Conservation (phyloP, 371 early-diverging fungal genomes). For the Rhizopus stolonifer region DNA sequence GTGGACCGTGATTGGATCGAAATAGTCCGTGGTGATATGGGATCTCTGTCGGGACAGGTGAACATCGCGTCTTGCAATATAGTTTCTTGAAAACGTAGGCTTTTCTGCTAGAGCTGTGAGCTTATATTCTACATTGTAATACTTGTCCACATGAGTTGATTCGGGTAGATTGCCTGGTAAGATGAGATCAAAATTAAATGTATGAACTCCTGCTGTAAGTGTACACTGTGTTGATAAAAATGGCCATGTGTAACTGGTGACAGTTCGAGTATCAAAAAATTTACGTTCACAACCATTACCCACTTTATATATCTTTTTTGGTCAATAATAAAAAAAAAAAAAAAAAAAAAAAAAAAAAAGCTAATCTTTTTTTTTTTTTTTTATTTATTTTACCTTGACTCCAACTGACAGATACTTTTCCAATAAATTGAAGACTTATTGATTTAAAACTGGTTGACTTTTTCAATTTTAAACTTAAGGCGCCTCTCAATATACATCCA, state of each 20-base stretch:
- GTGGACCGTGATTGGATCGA: conserved; percentile 29
- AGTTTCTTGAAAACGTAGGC: conserved; percentile 19
- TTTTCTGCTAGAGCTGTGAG: conserved; percentile 31
- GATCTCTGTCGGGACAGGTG: conserved; percentile 26
- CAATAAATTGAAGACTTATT: conserved; percentile 19
- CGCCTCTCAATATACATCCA: conserved; percentile 37
- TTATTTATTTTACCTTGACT: conserved; percentile 21
- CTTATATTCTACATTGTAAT: conserved; percentile 27
- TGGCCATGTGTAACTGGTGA: conserved; percentile 30
- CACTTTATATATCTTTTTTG: background rate
- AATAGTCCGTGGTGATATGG: conserved; percentile 6
- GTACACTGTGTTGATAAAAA: conserved; percentile 21
- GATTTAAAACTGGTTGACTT: conserved; percentile 25
- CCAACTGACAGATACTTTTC: conserved; percentile 27
- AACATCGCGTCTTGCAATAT: conserved; percentile 15
- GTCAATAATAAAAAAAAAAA: no score
- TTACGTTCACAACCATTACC: conserved; percentile 27
- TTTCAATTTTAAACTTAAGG: conserved; percentile 18
- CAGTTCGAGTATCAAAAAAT: conserved; percentile 12
- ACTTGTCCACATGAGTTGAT: conserved; percentile 26
- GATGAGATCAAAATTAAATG: conserved; percentile 33
- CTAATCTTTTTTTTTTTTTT: background rate
- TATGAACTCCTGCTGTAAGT: conserved; percentile 24
- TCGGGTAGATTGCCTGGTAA: conserved; percentile 36
- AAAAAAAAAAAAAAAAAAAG: no score